A percentile compares a stretch with the other conserved stretches of the same genome.
Evolutionary conservation across 1,284 basidiomycete genomes (phyloP).

Genomic region (Vanrija sp.): DNA sequence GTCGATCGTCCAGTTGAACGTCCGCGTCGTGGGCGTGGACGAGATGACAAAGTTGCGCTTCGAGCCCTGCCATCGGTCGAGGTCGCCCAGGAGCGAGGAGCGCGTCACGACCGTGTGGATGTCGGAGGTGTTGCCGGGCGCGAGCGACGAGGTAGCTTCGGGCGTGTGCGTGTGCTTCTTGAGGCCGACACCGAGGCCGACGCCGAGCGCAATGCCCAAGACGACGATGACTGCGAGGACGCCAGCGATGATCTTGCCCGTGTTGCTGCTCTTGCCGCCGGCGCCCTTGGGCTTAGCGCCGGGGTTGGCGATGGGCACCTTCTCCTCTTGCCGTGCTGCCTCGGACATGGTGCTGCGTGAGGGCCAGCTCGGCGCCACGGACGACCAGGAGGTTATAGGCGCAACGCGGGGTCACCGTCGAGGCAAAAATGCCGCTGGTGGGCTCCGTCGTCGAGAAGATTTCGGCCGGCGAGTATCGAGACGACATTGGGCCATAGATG

Average conservation of each 20-base stretch:
- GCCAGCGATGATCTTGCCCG: constrained; percentile 1
- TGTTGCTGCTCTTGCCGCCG: not conserved
- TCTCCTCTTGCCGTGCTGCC: not conserved
- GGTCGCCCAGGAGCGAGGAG: constrained; percentile 15
- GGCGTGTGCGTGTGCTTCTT: not conserved
- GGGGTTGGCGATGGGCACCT: too few relatives aligned
- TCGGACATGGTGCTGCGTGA: not conserved
- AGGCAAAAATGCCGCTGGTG: too few relatives aligned
- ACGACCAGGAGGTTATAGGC: too few relatives aligned
- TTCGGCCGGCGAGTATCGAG: too few relatives aligned
- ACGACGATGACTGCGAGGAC: constrained; percentile 25
- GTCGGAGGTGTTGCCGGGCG: not conserved
- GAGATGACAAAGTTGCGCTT: constrained; percentile 24
- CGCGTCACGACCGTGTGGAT: constrained; percentile 28
- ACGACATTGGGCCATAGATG: too few relatives aligned
- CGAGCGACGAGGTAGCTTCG: not conserved
- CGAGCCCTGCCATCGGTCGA: constrained; percentile 23
- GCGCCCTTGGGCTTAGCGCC: too few relatives aligned
- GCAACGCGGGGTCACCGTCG: too few relatives aligned
- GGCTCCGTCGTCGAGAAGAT: too few relatives aligned
- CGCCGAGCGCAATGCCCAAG: constrained; percentile 48
- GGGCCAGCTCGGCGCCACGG: not conserved
- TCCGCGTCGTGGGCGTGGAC: constrained; percentile 25
- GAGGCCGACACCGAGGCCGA: constrained; percentile 45
- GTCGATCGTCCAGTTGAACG: constrained; percentile 21